Conservation (phyloP, 345 rosid genomes). For the Salix dunnii region DNA sequence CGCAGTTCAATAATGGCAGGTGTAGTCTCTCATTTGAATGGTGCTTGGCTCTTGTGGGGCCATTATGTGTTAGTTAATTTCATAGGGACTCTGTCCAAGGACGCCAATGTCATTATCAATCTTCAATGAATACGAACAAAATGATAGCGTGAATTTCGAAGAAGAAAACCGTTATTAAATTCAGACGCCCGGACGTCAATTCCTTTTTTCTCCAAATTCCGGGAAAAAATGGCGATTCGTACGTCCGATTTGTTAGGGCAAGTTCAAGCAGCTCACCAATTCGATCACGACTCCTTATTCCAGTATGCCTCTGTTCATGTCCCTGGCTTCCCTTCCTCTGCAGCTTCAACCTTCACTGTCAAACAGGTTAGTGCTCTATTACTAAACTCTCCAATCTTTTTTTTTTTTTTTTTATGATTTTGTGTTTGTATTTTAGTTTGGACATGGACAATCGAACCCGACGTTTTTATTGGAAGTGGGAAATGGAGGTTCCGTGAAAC, state of each 20-base stretch:
- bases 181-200: no score
- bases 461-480: constrained; percentile 70
- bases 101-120: no score
- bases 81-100: no score
- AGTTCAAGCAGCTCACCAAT: constrained; percentile 46
- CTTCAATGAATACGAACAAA: no score
- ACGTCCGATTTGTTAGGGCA: constrained; percentile 56
- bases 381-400: neutral
- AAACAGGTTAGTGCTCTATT: constrained; percentile 43
- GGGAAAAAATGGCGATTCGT: constrained; percentile 43
- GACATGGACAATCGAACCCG: constrained; percentile 92
- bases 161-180: no score
- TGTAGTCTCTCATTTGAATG: no score
- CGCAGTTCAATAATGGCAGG: no score
- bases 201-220: no score
- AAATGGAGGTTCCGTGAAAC: constrained; percentile 44
- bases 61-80: no score
- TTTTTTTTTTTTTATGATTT: neutral
- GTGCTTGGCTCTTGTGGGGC: no score
- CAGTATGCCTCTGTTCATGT: constrained; percentile 54
- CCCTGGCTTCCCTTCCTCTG: constrained; percentile 60
- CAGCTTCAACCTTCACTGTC: constrained; percentile 51
- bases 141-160: no score
- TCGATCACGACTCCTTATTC: constrained; percentile 61
- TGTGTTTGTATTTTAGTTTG: constrained; percentile 44